A percentile compares a stretch with the other conserved stretches of the same genome.
Conservation (phyloP, 164 flowering plant genomes). For the Akebia trifoliata region DNA sequence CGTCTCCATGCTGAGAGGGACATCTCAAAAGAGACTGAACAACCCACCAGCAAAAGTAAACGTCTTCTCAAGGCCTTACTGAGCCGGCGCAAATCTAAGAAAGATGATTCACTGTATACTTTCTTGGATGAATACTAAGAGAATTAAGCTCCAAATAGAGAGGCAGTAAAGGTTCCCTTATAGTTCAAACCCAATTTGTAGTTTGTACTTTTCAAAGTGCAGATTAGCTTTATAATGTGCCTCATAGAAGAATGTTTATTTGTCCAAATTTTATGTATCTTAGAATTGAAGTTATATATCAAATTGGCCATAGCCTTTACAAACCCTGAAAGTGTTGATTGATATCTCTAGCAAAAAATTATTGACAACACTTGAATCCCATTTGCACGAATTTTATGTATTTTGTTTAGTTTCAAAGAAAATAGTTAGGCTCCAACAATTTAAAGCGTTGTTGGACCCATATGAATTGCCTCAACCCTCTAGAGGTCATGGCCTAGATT, state of each 20-base stretch:
- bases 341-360: too few relatives aligned
- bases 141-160: background rate
- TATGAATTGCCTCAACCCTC: too few relatives aligned
- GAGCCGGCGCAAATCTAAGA: conserved; percentile 66
- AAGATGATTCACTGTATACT: conserved; percentile 63
- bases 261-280: background rate
- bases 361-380: too few relatives aligned
- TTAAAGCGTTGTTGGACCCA: too few relatives aligned
- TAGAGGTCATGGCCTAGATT: too few relatives aligned
- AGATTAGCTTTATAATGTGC: background rate
- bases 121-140: conserved; percentile 71
- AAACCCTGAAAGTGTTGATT: too few relatives aligned
- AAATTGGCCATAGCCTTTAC: too few relatives aligned
- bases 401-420: too few relatives aligned
- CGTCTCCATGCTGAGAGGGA: conserved; percentile 41
- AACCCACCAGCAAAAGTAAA: conserved; percentile 60
- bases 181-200: background rate
- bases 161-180: background rate
- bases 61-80: conserved; percentile 71
- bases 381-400: too few relatives aligned
- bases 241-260: background rate
- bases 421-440: too few relatives aligned
- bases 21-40: conserved; percentile 46
- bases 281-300: background rate
- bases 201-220: too few relatives aligned